Evolutionary conservation across 352 stramenopile species (phyloP), one percentile per base, ranked within the genome.

Genomic region (Thraustochytrium striatum): DNA sequence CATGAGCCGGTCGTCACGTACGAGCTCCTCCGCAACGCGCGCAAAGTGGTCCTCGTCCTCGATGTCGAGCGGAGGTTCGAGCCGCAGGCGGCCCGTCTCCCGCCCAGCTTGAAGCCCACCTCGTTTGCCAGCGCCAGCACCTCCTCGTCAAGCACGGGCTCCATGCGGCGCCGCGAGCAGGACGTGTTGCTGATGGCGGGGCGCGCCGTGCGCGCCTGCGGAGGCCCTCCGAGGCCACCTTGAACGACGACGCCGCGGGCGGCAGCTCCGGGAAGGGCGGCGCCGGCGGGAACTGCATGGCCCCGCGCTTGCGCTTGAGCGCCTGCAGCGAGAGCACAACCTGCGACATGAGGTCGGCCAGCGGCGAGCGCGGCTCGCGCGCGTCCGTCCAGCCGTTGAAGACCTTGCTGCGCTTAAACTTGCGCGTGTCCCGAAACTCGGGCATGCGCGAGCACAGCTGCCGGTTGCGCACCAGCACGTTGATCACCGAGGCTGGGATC

Each of bases 331-430:
- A 47, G 5, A 52, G 57, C 68, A 73, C 68, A 0, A 83, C 52
- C 55, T 82, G 68, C 2, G 68, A 25, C n/a, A 83, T 70, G 9
- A 83, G 55, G n/a, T 62, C 47, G 19, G 69, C 39, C 13, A 83
- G 32, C 13, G 78, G 78, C 8, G 78, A 83, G 35, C 39, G 28
- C 3, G 13, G 16, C 21, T 82, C 75, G 19, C 41, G 38, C 44
- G 81, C 75, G 43, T 82, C 73, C 19, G 72, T 44, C 75, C 75
- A 82, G 16, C 75, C 75, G 50, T 82, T 82, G 75, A 81, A 82
- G 30, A 72, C 50, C 32, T 68, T 72, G 28, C 25, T n/a, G 7
- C 69, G 36, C 57, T 57, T 57, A n/a, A 43, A 35, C 52, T 81
- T 81, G n/a, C 79, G 61, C 21, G 53, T 75, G 70, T 83, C 79